phyloP scores from a whole-genome alignment of 331 rosid genomes.

The Phaseolus coccineus region DNA sequence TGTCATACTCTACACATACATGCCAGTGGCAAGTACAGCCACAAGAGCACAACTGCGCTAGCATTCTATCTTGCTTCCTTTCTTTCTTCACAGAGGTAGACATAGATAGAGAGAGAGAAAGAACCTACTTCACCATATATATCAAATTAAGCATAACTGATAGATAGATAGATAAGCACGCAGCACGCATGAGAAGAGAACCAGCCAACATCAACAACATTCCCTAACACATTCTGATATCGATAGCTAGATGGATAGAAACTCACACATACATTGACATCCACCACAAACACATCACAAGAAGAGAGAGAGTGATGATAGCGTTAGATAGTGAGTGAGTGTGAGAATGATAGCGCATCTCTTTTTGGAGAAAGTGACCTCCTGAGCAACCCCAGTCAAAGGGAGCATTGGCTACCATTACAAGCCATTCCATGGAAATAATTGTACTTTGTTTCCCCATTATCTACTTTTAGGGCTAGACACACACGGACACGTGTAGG shows the following conservation, averaged over 20 bases:
- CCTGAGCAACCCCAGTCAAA: slow-evolving; percentile 71
- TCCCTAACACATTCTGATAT: slow-evolving; percentile 54
- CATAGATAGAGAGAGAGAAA: slow-evolving; percentile 41
- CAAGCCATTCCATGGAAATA: slow-evolving; percentile 60
- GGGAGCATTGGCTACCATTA: slow-evolving; percentile 58
- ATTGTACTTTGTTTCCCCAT: slow-evolving; percentile 58
- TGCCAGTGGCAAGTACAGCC: slow-evolving; percentile 71
- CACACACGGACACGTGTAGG: slow-evolving; percentile 55
- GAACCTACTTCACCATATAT: slow-evolving; percentile 17
- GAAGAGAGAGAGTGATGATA: slow-evolving; percentile 15
- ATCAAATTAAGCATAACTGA: slow-evolving; percentile 45
- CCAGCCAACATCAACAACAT: slow-evolving; percentile 55
- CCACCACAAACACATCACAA: slow-evolving; percentile 13
- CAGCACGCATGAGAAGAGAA: slow-evolving; percentile 79
- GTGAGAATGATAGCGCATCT: slow-evolving; percentile 46
- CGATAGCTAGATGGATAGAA: slow-evolving; percentile 45
- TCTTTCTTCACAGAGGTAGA: slow-evolving; percentile 28
- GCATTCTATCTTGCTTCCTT: slow-evolving; percentile 27
- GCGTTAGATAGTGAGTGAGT: slow-evolving; percentile 12
- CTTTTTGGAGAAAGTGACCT: slow-evolving; percentile 83
- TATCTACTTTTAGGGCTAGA: slow-evolving; percentile 48
- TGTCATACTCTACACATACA: slow-evolving; percentile 42
- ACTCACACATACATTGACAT: slow-evolving; percentile 44
- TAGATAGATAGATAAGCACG: slow-evolving; percentile 79
- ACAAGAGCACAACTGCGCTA: slow-evolving; percentile 50